Evolutionary conservation across 352 stramenopile species (phyloP).

Genomic region (Phytophthora citrophthora): DNA sequence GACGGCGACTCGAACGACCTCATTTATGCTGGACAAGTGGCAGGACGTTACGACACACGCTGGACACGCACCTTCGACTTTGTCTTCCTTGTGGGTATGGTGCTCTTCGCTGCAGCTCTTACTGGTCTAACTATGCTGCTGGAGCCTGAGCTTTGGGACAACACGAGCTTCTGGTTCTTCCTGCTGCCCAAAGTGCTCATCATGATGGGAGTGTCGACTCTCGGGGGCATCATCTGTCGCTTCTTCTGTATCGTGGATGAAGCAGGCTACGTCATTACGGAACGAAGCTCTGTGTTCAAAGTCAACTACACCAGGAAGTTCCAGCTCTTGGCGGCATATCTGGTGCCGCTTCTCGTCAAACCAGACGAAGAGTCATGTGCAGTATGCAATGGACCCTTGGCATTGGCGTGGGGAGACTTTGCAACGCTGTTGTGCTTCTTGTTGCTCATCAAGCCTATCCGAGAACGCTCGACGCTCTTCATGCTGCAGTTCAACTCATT

Average conservation of each 20-base stretch:
- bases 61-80: conserved; percentile 89
- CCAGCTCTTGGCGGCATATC: conserved; percentile 78
- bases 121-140: conserved; percentile 61
- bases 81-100: conserved; percentile 75
- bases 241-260: conserved; percentile 87
- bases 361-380: conserved; percentile 52
- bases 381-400: conserved; percentile 57
- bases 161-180: conserved; percentile 82
- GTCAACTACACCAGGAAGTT: conserved; percentile 90
- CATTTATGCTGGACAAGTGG: conserved; percentile 82
- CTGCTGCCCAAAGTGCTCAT: conserved; percentile 78
- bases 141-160: conserved; percentile 66
- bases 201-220: conserved; percentile 83
- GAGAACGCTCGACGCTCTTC: conserved; percentile 81
- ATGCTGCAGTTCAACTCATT: conserved; percentile 91
- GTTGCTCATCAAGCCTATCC: conserved; percentile 83
- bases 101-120: conserved; percentile 51
- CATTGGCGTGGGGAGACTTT: conserved; percentile 84
- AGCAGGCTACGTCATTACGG: conserved; percentile 85
- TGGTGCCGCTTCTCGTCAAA: conserved; percentile 81
- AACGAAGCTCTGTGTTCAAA: conserved; percentile 83
- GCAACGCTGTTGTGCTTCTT: conserved; percentile 85
- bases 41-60: conserved; percentile 81
- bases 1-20: conserved; percentile 84
- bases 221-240: conserved; percentile 81